A percentile compares a stretch with the other conserved stretches of the same genome.
Conservation (phyloP, 139 green algal species). For the Desmodesmus armatus region DNA sequence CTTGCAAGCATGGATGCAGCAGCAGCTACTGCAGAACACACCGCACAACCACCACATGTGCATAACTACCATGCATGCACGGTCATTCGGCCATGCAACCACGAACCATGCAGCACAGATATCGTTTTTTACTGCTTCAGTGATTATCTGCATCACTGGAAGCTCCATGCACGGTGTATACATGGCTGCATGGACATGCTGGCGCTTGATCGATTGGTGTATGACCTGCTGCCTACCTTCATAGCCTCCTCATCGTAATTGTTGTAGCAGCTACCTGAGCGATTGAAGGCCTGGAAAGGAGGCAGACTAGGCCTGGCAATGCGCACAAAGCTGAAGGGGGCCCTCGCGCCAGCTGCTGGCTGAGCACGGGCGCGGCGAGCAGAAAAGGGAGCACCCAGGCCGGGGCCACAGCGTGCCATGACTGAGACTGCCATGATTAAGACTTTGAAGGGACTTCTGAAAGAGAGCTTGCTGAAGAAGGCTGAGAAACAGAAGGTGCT, state of each 20-base stretch:
- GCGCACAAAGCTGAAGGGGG: background rate
- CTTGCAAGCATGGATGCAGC: no score
- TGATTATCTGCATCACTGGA: no score
- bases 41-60: no score
- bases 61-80: background rate
- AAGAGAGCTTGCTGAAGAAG: no score
- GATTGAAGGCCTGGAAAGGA: background rate
- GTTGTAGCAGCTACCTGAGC: background rate
- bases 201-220: background rate
- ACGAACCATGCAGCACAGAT: no score
- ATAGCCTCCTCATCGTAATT: background rate
- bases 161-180: background rate
- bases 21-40: background rate
- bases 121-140: no score
- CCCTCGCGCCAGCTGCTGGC: background rate
- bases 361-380: background rate
- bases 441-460: no score
- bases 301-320: background rate
- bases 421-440: no score
- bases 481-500: no score
- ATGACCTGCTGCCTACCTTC: background rate
- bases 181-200: slow-evolving; percentile 2
- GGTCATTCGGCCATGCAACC: background rate
- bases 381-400: no score
- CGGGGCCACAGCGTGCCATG: no score